Evolutionary conservation across 2,329 filamentous ascomycete genomes (phyloP), one percentile per base, ranked within the genome.

Genomic region (Trichoderma atroviride): DNA sequence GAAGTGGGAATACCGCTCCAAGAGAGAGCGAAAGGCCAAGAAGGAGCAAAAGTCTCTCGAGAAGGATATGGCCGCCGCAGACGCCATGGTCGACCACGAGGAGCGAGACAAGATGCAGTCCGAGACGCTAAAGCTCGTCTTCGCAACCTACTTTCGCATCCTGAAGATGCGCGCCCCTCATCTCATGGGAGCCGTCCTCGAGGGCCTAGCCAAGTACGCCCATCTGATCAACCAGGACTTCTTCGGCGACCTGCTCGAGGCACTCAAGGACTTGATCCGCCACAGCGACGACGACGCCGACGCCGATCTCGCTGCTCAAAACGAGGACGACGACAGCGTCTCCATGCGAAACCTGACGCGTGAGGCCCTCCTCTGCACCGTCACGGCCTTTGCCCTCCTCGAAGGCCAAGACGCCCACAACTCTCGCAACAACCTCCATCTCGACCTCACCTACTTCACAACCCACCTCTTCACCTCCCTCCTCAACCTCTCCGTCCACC

Each of bases 151-250:
- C 82, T 98, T 99, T 81, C 91, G 94, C 64, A 95, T 98, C 67
- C 83, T 99, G 55, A 98, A 98, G 82, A 85, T 89, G 66, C 89
- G 94, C 31, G 86, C 89, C 29, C 90, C 93, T 16, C 89, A 91
- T 73, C 87, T 99, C 22, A 98, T 97, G 93, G 96, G 96, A n/a
- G 94, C 95, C 16, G 94, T 97, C 0, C 87, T 99, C 5, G 96
- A 98, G 82, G 96, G 96, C 33, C 83, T 99, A 27, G 94, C 95
- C 62, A 94, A 94, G 77, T 99, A 97, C 78, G 91, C 94, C 4
- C 96, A 97, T 78, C 86, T 99, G 70, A 99, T 99, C 85, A 99
- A 99, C 82, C 94, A 99, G 77, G 93, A 99, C 78, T 98, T 99
- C 84, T 99, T 99, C 75, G 96, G 95, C 33, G 96, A 99, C 77